Evolutionary conservation across 768 basidiomycete genomes (phyloP).

Genomic region (Trametes elegans): DNA sequence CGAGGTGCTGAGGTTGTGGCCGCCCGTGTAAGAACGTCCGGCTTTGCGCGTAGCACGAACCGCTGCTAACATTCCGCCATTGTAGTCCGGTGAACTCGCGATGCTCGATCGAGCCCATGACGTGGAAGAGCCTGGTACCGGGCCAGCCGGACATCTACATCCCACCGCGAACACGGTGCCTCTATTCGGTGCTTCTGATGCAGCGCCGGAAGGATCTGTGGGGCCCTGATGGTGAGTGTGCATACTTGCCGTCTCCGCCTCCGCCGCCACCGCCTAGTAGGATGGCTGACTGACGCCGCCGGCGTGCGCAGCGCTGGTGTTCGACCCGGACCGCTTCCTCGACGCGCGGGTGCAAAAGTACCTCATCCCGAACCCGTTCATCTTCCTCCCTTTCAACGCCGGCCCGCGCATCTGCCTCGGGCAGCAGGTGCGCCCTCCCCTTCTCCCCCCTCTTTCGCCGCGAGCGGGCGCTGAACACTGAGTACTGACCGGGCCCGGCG

Average conservation of each 20-base stretch:
- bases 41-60: background rate
- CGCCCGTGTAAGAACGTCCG: background rate
- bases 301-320: slow-evolving; percentile 44
- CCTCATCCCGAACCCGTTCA: slow-evolving; percentile 54
- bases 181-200: slow-evolving; percentile 53
- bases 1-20: slow-evolving; percentile 23
- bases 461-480: background rate
- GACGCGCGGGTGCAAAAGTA: slow-evolving; percentile 59
- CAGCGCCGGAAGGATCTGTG: slow-evolving; percentile 62
- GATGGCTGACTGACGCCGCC: background rate
- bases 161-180: slow-evolving; percentile 10
- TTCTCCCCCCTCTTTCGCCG: background rate
- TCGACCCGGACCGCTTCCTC: slow-evolving; percentile 68
- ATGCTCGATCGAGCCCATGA: slow-evolving; percentile 13
- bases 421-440: slow-evolving; percentile 14
- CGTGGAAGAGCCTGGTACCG: slow-evolving; percentile 9
- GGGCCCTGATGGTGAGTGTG: slow-evolving; percentile 59
- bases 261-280: too few species aligned
- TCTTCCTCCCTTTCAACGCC: slow-evolving; percentile 36
- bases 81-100: slow-evolving; percentile 7
- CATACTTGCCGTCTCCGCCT: background rate
- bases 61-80: background rate
- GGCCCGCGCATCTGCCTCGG: slow-evolving; percentile 25
- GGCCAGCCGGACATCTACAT: slow-evolving; percentile 14
- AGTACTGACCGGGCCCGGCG: background rate